Conservation (phyloP, 2,329 filamentous ascomycete species). For the Talaromyces sp. region DNA sequence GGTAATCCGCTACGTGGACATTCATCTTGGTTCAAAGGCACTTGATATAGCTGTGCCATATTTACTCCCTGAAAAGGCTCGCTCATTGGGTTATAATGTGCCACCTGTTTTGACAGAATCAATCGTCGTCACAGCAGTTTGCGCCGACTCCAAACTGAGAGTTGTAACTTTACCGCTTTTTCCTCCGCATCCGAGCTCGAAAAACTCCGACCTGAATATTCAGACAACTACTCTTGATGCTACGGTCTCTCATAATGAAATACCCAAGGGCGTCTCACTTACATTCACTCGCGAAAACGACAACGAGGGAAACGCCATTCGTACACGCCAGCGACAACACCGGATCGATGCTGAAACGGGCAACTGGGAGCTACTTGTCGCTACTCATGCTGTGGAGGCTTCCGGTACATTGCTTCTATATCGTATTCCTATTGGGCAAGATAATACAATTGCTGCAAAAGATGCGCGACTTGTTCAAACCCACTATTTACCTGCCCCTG, state of each 20-base stretch:
- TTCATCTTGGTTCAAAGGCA: conserved; percentile 51
- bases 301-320: conserved; percentile 20
- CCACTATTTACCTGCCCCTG: conserved; percentile 46
- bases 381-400: conserved; percentile 42
- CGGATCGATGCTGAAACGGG: conserved; percentile 14
- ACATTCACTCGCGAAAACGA: conserved; percentile 47
- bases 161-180: conserved; percentile 52
- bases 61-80: conserved; percentile 39
- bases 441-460: conserved; percentile 28
- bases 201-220: conserved; percentile 37
- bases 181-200: conserved; percentile 45
- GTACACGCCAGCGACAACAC: conserved; percentile 25
- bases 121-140: conserved; percentile 52
- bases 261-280: conserved; percentile 49
- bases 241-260: conserved; percentile 46
- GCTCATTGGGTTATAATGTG: conserved; percentile 38
- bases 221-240: conserved; percentile 46
- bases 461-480: conserved; percentile 43
- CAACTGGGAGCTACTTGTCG: conserved; percentile 43
- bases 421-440: conserved; percentile 34
- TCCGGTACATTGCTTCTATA: conserved; percentile 43
- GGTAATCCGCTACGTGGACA: conserved; percentile 52
- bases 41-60: conserved; percentile 47
- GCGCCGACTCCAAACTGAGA: conserved; percentile 53
- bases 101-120: conserved; percentile 46